These are phyloP conservation scores for Ophiobolus disseminans DNA, from an alignment of 2,329 filamentous ascomycete genomes.

Conservation along the genomic window DNA sequence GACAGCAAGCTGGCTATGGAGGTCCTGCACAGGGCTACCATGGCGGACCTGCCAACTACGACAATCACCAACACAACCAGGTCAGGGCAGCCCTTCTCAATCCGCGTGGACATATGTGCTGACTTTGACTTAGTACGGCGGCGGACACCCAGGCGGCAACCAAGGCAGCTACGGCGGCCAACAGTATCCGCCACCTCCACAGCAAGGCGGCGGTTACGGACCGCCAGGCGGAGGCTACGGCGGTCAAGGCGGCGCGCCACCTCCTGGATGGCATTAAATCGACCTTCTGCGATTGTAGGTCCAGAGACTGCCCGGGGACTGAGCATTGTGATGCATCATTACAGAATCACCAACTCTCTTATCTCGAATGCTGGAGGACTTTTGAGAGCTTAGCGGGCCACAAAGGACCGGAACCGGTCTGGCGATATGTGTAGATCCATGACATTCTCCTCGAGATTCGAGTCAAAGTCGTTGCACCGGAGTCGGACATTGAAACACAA, in stretches of 20 bases:
- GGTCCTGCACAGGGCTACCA: slow-evolving; percentile 37
- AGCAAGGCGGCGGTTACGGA: slow-evolving; percentile 19
- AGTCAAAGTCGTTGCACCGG: too few species aligned
- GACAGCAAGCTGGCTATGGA: slow-evolving; percentile 42
- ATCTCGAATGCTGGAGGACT: not conserved
- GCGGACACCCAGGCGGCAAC: slow-evolving; percentile 17
- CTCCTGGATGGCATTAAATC: slow-evolving; percentile 33
- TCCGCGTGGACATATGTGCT: not conserved
- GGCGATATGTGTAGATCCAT: not conserved
- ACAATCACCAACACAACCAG: slow-evolving; percentile 42
- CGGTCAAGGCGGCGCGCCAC: slow-evolving; percentile 14
- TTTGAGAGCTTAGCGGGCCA: not conserved
- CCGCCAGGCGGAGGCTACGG: slow-evolving; percentile 5
- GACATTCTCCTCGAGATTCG: too few species aligned
- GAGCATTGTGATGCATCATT: slow-evolving; percentile 4
- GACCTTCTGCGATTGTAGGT: too few species aligned
- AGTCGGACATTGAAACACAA: too few species aligned
- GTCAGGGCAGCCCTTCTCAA: not conserved
- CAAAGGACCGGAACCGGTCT: too few species aligned
- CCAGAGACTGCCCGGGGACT: too few species aligned
- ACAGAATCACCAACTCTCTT: not conserved
- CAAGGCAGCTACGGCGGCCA: slow-evolving; percentile 21
- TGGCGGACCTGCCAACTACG: slow-evolving; percentile 38
- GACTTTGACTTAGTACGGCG: slow-evolving; percentile 14
- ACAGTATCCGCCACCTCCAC: slow-evolving; percentile 27